Percentiles rank a stretch among this genome's conserved stretches.
phyloP scores from a whole-genome alignment of 192 early-diverging fungal species.

The Powellomyces hirtus region DNA sequence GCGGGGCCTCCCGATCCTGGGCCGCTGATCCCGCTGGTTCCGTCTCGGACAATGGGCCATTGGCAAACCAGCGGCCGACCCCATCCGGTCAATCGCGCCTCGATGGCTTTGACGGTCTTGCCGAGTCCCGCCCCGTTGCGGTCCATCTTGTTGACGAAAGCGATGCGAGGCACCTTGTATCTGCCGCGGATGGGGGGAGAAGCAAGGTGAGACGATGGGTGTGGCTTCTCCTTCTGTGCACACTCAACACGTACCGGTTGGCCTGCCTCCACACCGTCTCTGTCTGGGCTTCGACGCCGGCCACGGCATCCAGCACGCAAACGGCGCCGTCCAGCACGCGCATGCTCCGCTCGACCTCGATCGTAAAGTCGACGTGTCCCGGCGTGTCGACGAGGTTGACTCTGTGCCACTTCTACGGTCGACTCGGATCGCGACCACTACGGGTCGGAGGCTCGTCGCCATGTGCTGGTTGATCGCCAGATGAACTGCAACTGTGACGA shows the following conservation, averaged over 20 bases:
- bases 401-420: no score
- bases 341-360: conserved; percentile 90
- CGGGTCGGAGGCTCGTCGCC: no score
- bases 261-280: conserved; percentile 90
- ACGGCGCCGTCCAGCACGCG: conserved; percentile 94
- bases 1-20: conserved; percentile 33
- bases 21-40: conserved; percentile 8
- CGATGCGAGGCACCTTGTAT: conserved; percentile 68
- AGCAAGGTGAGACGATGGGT: no score
- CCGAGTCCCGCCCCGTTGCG: conserved; percentile 71
- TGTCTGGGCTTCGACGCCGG: conserved; percentile 98
- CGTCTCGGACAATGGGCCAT: conserved; percentile 60
- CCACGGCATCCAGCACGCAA: conserved; percentile 88
- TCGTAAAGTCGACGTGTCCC: conserved; percentile 94
- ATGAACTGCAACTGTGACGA: no score
- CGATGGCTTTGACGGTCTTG: conserved; percentile 47
- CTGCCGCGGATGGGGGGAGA: no score
- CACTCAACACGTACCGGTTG: conserved; percentile 57
- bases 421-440: no score
- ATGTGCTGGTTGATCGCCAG: no score
- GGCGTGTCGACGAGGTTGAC: conserved; percentile 96
- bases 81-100: conserved; percentile 39
- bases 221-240: no score
- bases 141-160: conserved; percentile 98
- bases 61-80: conserved; percentile 70